Evolutionary conservation across 208 protist species (phyloP).

Genomic region (Trypanosoma grayi): DNA sequence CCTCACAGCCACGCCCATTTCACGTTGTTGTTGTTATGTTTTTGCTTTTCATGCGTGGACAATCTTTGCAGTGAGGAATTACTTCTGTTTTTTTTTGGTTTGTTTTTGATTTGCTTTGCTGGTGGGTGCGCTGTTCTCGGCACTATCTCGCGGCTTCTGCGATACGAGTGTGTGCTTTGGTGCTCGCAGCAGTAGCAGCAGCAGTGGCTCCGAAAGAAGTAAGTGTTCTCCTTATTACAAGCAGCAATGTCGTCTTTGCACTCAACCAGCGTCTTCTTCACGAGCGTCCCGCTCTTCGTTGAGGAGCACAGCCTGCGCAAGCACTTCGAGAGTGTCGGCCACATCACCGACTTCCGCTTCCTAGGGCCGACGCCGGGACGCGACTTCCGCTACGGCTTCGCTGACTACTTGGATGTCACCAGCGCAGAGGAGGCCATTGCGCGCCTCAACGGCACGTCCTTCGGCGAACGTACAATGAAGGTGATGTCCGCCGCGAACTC

Average conservation of each 20-base stretch:
- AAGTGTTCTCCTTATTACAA: neutral
- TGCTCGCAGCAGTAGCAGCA: too few relatives aligned
- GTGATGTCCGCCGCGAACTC: constrained; percentile 41
- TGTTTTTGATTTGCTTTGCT: too few relatives aligned
- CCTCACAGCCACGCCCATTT: too few relatives aligned
- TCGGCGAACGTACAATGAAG: constrained; percentile 69
- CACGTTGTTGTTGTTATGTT: too few relatives aligned
- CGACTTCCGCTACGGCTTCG: constrained; percentile 75
- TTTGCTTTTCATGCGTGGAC: too few relatives aligned
- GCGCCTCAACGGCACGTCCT: constrained; percentile 67
- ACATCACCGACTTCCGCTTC: constrained; percentile 70
- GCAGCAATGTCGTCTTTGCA: constrained; percentile 6
- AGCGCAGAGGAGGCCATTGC: constrained; percentile 74
- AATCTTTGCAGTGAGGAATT: too few relatives aligned
- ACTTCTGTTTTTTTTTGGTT: too few relatives aligned
- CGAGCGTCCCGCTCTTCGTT: constrained; percentile 70
- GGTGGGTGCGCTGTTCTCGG: too few relatives aligned
- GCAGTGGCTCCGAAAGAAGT: too few relatives aligned
- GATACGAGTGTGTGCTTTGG: neutral
- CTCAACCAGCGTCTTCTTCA: constrained; percentile 77
- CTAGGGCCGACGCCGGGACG: constrained; percentile 56
- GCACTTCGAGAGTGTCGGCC: constrained; percentile 84
- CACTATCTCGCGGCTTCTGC: neutral
- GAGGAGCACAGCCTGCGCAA: constrained; percentile 56
- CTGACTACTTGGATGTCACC: constrained; percentile 73